These are phyloP conservation scores for Alloteropsis angusta DNA, from an alignment of 202 grass and related monocot species.

Conservation along the genomic window DNA sequence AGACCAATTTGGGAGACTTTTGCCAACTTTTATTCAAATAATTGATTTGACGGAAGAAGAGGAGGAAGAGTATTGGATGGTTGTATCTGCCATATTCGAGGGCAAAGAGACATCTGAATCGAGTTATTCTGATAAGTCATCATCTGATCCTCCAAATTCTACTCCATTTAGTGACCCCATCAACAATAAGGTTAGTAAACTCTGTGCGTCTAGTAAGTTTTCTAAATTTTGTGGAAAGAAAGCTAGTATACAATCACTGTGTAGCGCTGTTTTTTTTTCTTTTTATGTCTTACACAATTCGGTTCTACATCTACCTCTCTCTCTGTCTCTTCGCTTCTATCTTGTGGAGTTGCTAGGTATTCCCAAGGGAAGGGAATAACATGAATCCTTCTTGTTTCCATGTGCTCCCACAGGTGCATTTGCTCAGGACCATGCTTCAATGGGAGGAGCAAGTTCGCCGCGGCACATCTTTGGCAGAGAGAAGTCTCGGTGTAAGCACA, in stretches of 20 bases:
- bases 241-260: background rate
- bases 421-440: slow-evolving; percentile 87
- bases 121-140: slow-evolving; percentile 38
- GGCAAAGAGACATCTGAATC: slow-evolving; percentile 68
- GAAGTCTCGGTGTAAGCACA: slow-evolving; percentile 38
- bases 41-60: slow-evolving; percentile 85
- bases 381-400: slow-evolving; percentile 12
- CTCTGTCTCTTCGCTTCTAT: background rate
- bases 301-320: background rate
- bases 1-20: slow-evolving; percentile 94
- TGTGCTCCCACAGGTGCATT: slow-evolving; percentile 47
- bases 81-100: slow-evolving; percentile 84
- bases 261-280: background rate
- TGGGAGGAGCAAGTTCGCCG: slow-evolving; percentile 80
- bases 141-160: slow-evolving; percentile 31
- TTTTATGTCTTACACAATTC: background rate
- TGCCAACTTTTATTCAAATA: slow-evolving; percentile 90
- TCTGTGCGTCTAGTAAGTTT: background rate
- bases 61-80: slow-evolving; percentile 92
- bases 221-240: slow-evolving; percentile 12
- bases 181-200: slow-evolving; percentile 67
- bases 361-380: background rate
- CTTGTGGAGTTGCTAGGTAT: background rate
- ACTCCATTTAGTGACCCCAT: slow-evolving; percentile 53
- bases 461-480: slow-evolving; percentile 41